Base-by-base conservation (phyloP, 495 filamentous ascomycete species). In the Aspergillus kassunensis region DNA sequence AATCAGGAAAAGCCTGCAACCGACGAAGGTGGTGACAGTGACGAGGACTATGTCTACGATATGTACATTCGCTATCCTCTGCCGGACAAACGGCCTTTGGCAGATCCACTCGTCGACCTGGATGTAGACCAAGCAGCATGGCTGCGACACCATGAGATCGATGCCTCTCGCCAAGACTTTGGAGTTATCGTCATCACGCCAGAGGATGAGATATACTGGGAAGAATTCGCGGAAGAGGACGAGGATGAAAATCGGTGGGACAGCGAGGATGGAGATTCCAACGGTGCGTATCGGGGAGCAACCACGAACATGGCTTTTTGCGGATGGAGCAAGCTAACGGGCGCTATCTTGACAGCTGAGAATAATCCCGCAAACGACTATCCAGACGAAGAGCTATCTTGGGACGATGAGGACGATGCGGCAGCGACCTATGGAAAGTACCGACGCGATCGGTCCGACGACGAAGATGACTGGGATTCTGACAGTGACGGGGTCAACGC, bases 341-440 rank as follows among this genome's bases (percentile, higher is more conserved):
- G 18, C 13, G 18, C 44, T 33, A 29, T 11, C 12, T 10, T 34
- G 16, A 31, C 62, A 80, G 83, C 83, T 13, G 83, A 87, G 57
- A 79, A 82, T 54, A 82, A 79, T 58, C 82, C 83, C 41, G 81
- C 76, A 46, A 83, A 83, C 51, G 83, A 87, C 51, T 87, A 87
- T 54, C 83, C 83, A 0, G 83, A 87, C 44, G 83, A 87, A 43
- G 83, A 87, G 46, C 57, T 84, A 6, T 77, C 72, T 10, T 75
- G 71, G 19, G 76, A 79, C 20, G 82, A 85, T 45, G 81, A 86
- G 24, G 78, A 76, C 42, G 65, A 72, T 35, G 68, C 71, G 13
- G 63, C 77, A 19, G 79, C 82, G 47, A 67, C 74, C 21, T 79
- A 78, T 58, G 61, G 66, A 21, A 68, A 64, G 37, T 72, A 71